phyloP scores from a whole-genome alignment of 352 stramenopile species.

The Pythium oligandrum region DNA sequence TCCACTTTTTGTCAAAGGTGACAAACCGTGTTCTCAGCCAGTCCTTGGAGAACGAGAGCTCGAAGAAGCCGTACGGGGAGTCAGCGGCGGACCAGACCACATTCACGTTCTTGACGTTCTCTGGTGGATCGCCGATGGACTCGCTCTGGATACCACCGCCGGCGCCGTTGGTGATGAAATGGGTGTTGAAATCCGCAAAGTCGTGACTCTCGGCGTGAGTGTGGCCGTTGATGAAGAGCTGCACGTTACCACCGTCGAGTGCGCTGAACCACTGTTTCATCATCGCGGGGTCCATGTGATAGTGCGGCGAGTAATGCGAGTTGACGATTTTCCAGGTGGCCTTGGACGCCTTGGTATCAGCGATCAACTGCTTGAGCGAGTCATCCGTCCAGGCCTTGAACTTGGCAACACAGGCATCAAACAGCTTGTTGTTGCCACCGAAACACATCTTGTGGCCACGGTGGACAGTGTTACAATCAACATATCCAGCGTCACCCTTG shows the following conservation, averaged over 20 bases:
- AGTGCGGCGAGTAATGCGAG: conserved; percentile 75
- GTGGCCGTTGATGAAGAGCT: conserved; percentile 72
- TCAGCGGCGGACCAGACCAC: conserved; percentile 17
- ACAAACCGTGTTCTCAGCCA: conserved; percentile 36
- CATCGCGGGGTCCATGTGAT: conserved; percentile 53
- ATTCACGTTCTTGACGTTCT: conserved; percentile 16
- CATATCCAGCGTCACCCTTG: conserved; percentile 15
- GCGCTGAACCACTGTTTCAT: conserved; percentile 63
- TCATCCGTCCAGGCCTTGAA: conserved; percentile 68
- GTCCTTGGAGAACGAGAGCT: conserved; percentile 31
- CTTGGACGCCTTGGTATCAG: conserved; percentile 47
- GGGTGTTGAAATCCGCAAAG: conserved; percentile 21
- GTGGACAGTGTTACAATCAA: conserved; percentile 43
- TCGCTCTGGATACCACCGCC: conserved; percentile 33
- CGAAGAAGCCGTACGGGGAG: conserved; percentile 35
- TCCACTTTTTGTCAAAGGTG: conserved; percentile 34
- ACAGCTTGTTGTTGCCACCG: conserved; percentile 52
- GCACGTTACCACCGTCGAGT: conserved; percentile 40
- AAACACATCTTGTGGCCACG: conserved; percentile 45
- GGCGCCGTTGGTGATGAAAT: conserved; percentile 37
- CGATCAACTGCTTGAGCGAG: conserved; percentile 49
- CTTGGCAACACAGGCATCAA: conserved; percentile 52
- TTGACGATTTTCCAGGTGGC: conserved; percentile 86
- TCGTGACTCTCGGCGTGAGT: conserved; percentile 80
- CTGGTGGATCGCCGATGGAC: conserved; percentile 17